phyloP scores from a whole-genome alignment of 2,329 filamentous ascomycete genomes.

The Pestalotiopsis sp. region DNA sequence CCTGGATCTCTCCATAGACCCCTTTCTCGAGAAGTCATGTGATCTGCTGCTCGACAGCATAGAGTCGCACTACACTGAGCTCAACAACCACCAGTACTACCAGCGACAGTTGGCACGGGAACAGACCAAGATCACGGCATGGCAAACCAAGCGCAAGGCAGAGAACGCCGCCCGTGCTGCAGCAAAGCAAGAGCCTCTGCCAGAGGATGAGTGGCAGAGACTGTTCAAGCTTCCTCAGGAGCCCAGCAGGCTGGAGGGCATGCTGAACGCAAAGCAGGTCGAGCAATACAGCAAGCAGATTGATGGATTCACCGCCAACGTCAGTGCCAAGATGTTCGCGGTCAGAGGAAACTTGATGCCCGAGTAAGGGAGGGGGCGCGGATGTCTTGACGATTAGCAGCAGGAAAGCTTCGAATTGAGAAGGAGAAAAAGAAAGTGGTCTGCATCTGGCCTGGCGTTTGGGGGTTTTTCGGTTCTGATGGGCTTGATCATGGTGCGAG shows the following conservation, averaged over 20 bases:
- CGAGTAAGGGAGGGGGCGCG: constrained; percentile 38
- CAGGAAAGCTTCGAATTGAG: background rate
- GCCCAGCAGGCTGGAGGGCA: constrained; percentile 87
- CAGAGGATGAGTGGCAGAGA: constrained; percentile 97
- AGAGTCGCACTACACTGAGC: constrained; percentile 96
- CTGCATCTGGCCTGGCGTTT: constrained; percentile 37
- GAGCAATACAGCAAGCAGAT: constrained; percentile 98
- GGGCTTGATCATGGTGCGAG: constrained; percentile 6
- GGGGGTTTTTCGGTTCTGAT: constrained; percentile 23
- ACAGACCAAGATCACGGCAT: constrained; percentile 93
- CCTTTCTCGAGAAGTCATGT: constrained; percentile 97
- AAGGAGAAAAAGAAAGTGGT: constrained; percentile 12
- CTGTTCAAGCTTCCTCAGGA: constrained; percentile 97
- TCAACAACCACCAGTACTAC: constrained; percentile 98
- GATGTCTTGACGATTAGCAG: background rate
- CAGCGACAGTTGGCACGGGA: constrained; percentile 91
- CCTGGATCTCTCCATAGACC: constrained; percentile 91
- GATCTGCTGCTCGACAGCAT: constrained; percentile 95
- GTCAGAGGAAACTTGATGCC: constrained; percentile 73
- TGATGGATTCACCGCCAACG: constrained; percentile 89
- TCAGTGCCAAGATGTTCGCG: constrained; percentile 97
- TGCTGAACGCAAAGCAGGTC: constrained; percentile 94
- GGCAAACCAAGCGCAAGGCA: constrained; percentile 95
- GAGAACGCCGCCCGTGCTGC: constrained; percentile 86
- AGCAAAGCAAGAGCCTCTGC: constrained; percentile 85